phyloP scores from a whole-genome alignment of 371 early-diverging fungal genomes.

The Lichtheimia ramosa region DNA sequence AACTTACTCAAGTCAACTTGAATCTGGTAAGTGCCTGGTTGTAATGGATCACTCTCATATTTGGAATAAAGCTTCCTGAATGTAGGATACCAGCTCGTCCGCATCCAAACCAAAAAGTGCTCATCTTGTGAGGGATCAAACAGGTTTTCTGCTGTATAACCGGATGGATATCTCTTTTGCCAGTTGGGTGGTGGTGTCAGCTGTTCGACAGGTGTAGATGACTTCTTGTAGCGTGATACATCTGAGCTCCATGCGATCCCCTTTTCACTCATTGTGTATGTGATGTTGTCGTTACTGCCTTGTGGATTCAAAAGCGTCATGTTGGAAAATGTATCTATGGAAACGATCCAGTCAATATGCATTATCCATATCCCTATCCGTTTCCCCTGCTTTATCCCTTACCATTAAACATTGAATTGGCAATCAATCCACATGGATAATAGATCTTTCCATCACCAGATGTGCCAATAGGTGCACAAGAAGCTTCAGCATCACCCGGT shows the following conservation, averaged over 20 bases:
- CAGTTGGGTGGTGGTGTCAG: slow-evolving; percentile 73
- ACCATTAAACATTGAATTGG: slow-evolving; percentile 92
- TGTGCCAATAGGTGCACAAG: slow-evolving; percentile 36
- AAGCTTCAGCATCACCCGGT: slow-evolving; percentile 23
- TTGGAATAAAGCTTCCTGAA: slow-evolving; percentile 90
- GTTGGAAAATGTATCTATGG: slow-evolving; percentile 47
- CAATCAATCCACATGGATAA: slow-evolving; percentile 95
- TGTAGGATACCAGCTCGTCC: slow-evolving; percentile 86
- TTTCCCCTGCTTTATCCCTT: slow-evolving; percentile 4
- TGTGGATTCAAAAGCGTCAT: slow-evolving; percentile 51
- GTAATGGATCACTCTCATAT: slow-evolving; percentile 43
- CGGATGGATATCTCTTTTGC: slow-evolving; percentile 41
- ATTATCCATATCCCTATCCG: not conserved
- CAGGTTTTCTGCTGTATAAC: slow-evolving; percentile 51
- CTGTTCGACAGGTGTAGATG: slow-evolving; percentile 37
- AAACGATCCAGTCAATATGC: not conserved
- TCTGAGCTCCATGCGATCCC: slow-evolving; percentile 88
- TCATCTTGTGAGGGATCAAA: slow-evolving; percentile 70
- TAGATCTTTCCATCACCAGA: slow-evolving; percentile 47
- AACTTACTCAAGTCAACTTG: slow-evolving; percentile 54
- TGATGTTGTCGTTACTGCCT: slow-evolving; percentile 20
- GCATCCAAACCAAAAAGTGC: slow-evolving; percentile 94
- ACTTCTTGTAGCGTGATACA: slow-evolving; percentile 54
- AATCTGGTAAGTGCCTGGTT: slow-evolving; percentile 57
- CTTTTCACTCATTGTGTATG: slow-evolving; percentile 48